These are phyloP conservation scores for Yueomyces sp. DNA, from an alignment of 805 yeast species.

Conservation along the genomic window DNA sequence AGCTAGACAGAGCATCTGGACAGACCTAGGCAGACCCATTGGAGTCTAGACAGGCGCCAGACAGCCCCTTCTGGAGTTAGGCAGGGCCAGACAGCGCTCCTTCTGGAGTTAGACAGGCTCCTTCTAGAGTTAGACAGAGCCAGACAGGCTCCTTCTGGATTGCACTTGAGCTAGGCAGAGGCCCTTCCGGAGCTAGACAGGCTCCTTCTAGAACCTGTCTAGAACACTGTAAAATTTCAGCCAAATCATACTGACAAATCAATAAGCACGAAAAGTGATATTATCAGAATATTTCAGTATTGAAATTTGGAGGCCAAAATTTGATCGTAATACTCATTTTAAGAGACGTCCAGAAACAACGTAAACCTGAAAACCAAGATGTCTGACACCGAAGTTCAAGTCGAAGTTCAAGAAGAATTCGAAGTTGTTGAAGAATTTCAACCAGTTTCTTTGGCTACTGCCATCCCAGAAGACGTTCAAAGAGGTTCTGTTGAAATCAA, in stretches of 20 bases:
- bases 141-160: background rate
- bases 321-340: no score
- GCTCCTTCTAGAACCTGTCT: background rate
- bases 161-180: background rate
- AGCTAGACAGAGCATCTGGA: background rate
- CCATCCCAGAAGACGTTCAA: slow-evolving; percentile 94
- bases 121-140: background rate
- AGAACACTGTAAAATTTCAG: no score
- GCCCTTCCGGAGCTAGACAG: background rate
- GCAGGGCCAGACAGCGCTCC: background rate
- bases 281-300: no score
- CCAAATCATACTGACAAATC: no score
- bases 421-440: slow-evolving; percentile 61
- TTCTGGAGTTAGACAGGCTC: background rate
- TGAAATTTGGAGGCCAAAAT: no score
- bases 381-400: slow-evolving; percentile 77
- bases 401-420: slow-evolving; percentile 45
- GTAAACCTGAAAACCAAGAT: slow-evolving; percentile 22
- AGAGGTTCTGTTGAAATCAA: slow-evolving; percentile 92
- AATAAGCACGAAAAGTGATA: no score
- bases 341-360: background rate
- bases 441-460: slow-evolving; percentile 78
- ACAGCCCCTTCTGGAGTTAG: background rate
- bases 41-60: background rate
- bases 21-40: background rate